Evolutionary conservation across 148 eudicot species (phyloP).

Genomic region (Hydrangea macrophylla): DNA sequence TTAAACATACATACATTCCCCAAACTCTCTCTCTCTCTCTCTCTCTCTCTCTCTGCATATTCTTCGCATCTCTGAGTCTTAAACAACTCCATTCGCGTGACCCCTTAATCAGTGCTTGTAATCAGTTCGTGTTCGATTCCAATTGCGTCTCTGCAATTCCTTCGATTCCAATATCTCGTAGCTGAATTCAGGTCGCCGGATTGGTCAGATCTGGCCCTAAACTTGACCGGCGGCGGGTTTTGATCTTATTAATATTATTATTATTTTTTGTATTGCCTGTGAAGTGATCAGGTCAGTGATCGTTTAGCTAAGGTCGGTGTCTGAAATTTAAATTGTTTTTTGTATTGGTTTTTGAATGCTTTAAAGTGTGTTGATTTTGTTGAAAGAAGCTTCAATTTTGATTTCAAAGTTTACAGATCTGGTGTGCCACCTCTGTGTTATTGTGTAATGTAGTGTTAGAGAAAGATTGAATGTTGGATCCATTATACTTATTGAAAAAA

Average conservation of each 20-base stretch:
- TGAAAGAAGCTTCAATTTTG: constrained; percentile 2
- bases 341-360: neutral
- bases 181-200: constrained; percentile 16
- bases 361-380: neutral
- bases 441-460: neutral
- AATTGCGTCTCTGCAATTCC: neutral
- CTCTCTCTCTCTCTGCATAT: constrained; percentile 21
- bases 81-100: neutral
- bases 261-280: neutral
- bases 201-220: constrained; percentile 21
- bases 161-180: neutral
- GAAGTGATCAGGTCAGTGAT: neutral
- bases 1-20: neutral
- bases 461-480: constrained; percentile 7
- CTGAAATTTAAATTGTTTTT: neutral
- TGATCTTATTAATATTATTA: too few species aligned
- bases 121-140: neutral
- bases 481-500: neutral
- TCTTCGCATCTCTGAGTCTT: constrained; percentile 24
- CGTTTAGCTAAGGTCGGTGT: constrained; percentile 11
- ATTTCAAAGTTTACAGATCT: neutral
- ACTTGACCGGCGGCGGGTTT: neutral
- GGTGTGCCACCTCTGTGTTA: constrained; percentile 5
- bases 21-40: neutral
- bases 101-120: neutral